These are phyloP conservation scores for Castanea crenata DNA, from an alignment of 306 rosid species.

Conservation along the genomic window DNA sequence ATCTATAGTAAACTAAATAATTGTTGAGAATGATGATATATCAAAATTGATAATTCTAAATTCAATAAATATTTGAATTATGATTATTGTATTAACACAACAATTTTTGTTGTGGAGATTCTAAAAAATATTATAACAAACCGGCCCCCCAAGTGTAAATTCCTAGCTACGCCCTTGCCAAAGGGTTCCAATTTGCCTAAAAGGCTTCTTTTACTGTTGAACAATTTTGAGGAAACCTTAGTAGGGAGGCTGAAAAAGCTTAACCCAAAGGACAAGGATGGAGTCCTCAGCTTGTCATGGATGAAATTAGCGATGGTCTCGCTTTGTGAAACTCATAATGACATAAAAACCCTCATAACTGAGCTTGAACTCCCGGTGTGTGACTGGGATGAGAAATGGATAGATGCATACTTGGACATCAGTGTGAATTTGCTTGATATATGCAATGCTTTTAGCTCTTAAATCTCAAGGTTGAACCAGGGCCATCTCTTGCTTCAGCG, in stretches of 20 bases:
- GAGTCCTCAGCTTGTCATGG: constrained; percentile 77
- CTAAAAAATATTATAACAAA: no score
- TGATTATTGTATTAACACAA: no score
- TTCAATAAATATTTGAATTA: no score
- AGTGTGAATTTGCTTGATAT: constrained; percentile 76
- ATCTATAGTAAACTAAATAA: no score
- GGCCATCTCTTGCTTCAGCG: constrained; percentile 61
- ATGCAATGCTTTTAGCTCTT: constrained; percentile 72
- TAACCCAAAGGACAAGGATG: constrained; percentile 53
- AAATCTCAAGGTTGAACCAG: constrained; percentile 71
- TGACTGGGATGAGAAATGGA: constrained; percentile 88
- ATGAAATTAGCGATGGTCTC: constrained; percentile 68
- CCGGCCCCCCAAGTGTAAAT: no score
- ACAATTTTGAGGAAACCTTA: constrained; percentile 61
- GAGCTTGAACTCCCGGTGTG: constrained; percentile 67
- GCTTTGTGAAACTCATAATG: constrained; percentile 58
- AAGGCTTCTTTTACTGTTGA: constrained; percentile 40
- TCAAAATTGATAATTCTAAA: no score
- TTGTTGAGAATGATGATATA: no score
- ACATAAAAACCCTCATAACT: constrained; percentile 46
- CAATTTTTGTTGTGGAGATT: no score
- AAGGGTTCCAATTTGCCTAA: constrained; percentile 67
- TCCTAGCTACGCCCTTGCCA: no score
- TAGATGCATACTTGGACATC: constrained; percentile 75
- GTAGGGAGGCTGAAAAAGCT: constrained; percentile 63